A percentile compares a stretch with the other conserved stretches of the same genome.
These are phyloP conservation scores for Tuber brumale DNA, from an alignment of 495 filamentous ascomycete genomes.

Conservation along the genomic window DNA sequence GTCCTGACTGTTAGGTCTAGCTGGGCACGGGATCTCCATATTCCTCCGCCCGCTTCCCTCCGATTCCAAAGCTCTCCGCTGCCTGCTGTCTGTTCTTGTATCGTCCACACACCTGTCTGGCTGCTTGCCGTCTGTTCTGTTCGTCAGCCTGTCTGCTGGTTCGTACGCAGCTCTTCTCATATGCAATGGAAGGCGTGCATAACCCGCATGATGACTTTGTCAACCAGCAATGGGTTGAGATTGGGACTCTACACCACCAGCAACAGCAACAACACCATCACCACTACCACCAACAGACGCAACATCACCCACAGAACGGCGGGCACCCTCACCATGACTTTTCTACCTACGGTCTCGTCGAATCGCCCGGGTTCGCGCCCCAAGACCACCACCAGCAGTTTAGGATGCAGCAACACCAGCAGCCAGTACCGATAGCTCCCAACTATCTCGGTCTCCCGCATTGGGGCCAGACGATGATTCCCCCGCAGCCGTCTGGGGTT, in stretches of 20 bases:
- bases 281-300: conserved; percentile 44
- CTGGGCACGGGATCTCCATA: conserved; percentile 37
- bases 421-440: conserved; percentile 35
- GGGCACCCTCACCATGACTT: conserved; percentile 49
- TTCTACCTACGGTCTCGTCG: conserved; percentile 42
- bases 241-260: conserved; percentile 45
- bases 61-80: conserved; percentile 33
- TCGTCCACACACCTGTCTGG: conserved; percentile 9
- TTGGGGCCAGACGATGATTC: conserved; percentile 37
- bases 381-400: conserved; percentile 34
- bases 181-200: conserved; percentile 44
- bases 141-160: conserved; percentile 34
- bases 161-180: conserved; percentile 37
- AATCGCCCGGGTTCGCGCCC: conserved; percentile 36
- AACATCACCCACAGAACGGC: conserved; percentile 51
- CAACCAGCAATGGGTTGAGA: conserved; percentile 52
- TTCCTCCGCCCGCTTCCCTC: conserved; percentile 33
- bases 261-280: conserved; percentile 36
- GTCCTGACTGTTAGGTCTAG: conserved; percentile 17
- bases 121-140: conserved; percentile 25
- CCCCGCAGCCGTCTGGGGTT: conserved; percentile 13
- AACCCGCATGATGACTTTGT: conserved; percentile 47
- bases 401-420: conserved; percentile 37
- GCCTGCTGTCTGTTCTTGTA: conserved; percentile 18
- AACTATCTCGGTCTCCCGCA: conserved; percentile 40